Evolutionary conservation across 2,329 filamentous ascomycete genomes (phyloP), one percentile per base, ranked within the genome.

Genomic region (Calonectria hawksworthii): DNA sequence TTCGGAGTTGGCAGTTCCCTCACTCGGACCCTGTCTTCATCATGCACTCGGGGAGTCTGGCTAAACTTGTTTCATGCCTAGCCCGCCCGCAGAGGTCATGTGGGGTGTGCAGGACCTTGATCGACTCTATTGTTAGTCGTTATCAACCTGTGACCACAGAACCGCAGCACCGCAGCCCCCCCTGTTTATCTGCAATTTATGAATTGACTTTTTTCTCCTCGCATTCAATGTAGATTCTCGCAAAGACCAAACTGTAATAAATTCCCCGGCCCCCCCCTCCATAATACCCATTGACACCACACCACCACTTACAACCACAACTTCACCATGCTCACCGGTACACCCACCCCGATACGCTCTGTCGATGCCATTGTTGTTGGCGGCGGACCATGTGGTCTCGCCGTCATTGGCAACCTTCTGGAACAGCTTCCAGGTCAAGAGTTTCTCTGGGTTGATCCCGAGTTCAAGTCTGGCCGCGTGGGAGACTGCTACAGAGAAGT

Each of bases 331-430:
- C 10, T 63, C 8, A 63, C 23, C 56, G 18, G 34, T 16, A 14
- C 56, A 21, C 32, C 56, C 14, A 63, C 38, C n/a, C 56, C 56
- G 21, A 63, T 63, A 28, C 96, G 52, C 38, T 72, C 68, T 14
- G 61, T 73, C 61, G 75, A 79, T 51, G 70, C 79, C 14, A 73
- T 80, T 28, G 79, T 79, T 23, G 77, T 78, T 32, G 77, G 77
- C 21, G 75, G 73, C 30, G 77, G 77, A 4, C 77, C 77, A 0
- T 72, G 75, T 54, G 92, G 92, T 71, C 87, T 93, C 70, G 91
- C 90, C 4, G 89, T 88, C 9, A 86, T 93, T 30, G 91, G 92
- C n/a, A 92, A 92, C 78, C 83, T 93, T 23, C 86, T 93, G 23
- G 90, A 93, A 79, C 86, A 74, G 23, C 70, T 87, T 38, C 86